Conservation (phyloP, 108 stramenopile genomes). For the Epithemia pelagica region DNA sequence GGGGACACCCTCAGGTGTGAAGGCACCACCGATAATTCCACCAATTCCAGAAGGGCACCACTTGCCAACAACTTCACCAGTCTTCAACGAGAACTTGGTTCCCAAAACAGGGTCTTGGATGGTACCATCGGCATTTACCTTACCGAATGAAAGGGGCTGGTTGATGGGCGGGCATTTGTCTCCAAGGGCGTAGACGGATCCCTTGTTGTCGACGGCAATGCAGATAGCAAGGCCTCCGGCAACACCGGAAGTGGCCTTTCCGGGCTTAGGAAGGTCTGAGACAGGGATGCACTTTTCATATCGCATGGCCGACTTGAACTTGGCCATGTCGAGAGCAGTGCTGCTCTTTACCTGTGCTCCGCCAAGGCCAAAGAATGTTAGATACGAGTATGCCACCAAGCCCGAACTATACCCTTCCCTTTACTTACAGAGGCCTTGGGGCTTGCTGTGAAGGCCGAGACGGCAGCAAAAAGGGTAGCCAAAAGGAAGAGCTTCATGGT, state of each 20-base stretch:
- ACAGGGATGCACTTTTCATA: slow-evolving; percentile 83
- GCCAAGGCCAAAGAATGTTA: too few relatives aligned
- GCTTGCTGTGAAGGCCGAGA: slow-evolving; percentile 46
- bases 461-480: slow-evolving; percentile 46
- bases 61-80: slow-evolving; percentile 78
- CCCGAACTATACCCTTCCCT: too few relatives aligned
- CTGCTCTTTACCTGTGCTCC: slow-evolving; percentile 41
- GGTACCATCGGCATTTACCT: slow-evolving; percentile 66
- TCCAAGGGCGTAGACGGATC: slow-evolving; percentile 89
- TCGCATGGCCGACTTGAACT: slow-evolving; percentile 45
- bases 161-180: slow-evolving; percentile 96
- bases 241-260: slow-evolving; percentile 86
- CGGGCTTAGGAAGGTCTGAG: slow-evolving; percentile 80
- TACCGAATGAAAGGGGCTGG: slow-evolving; percentile 93
- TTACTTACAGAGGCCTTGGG: slow-evolving; percentile 1
- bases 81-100: slow-evolving; percentile 92
- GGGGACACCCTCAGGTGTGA: slow-evolving; percentile 89
- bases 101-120: slow-evolving; percentile 92
- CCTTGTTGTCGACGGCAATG: slow-evolving; percentile 92
- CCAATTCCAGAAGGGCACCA: slow-evolving; percentile 94
- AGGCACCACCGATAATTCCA: slow-evolving; percentile 89
- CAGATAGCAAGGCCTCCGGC: slow-evolving; percentile 93
- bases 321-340: slow-evolving; percentile 53
- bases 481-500: slow-evolving; percentile 60
- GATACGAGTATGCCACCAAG: too few relatives aligned